Conservation (phyloP, 495 filamentous ascomycete species). For the Oidiodendron maius region DNA sequence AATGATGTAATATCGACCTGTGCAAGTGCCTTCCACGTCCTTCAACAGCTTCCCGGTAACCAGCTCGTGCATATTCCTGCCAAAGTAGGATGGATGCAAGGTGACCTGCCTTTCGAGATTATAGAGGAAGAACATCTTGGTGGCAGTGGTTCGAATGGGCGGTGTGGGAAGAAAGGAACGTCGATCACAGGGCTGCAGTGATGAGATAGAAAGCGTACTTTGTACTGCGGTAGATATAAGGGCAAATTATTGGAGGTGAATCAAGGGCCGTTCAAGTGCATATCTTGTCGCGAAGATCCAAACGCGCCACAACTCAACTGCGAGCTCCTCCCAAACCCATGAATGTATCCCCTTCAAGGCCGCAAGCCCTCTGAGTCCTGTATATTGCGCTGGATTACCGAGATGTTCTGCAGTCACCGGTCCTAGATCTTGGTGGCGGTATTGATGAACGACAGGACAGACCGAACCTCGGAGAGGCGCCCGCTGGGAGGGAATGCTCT, state of each 20-base stretch:
- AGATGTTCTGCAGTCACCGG: constrained; percentile 21
- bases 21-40: constrained; percentile 90
- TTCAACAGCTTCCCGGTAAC: constrained; percentile 78
- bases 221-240: no score
- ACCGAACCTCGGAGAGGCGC: no score
- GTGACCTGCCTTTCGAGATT: constrained; percentile 89
- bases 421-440: constrained; percentile 20
- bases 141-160: neutral
- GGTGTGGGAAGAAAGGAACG: neutral
- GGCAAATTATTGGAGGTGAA: no score
- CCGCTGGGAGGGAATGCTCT: constrained; percentile 19
- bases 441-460: constrained; percentile 14
- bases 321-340: constrained; percentile 18
- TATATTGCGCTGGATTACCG: constrained; percentile 18
- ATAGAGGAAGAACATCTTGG: constrained; percentile 92
- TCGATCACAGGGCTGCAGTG: neutral
- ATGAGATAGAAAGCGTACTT: neutral
- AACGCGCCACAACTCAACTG: constrained; percentile 11
- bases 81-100: constrained; percentile 95
- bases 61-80: constrained; percentile 81
- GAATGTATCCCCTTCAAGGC: constrained; percentile 11
- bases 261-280: constrained; percentile 4
- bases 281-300: neutral
- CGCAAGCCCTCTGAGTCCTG: constrained; percentile 6
- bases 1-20: constrained; percentile 90